Evolutionary conservation across 306 rosid species (phyloP).

Genomic region (Parietaria judaica): DNA sequence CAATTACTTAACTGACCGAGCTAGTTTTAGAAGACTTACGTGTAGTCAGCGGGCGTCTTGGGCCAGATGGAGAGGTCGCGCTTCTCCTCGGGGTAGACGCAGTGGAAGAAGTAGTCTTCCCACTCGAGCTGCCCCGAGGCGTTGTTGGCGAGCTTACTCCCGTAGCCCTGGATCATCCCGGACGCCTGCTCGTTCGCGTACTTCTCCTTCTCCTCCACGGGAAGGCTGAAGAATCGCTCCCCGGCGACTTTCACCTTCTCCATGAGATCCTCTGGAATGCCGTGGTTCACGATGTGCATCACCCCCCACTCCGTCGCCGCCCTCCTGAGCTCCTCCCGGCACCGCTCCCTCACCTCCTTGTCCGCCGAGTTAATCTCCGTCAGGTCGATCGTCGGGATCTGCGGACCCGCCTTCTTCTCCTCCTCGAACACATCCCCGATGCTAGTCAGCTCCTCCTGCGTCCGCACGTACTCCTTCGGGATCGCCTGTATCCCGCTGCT

Average conservation of each 20-base stretch:
- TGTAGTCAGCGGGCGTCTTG: conserved; percentile 47
- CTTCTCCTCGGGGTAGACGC: conserved; percentile 49
- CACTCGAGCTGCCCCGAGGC: conserved; percentile 71
- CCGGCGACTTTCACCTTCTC: conserved; percentile 44
- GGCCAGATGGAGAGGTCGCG: conserved; percentile 73
- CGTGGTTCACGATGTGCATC: conserved; percentile 74
- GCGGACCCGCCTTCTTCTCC: conserved; percentile 52
- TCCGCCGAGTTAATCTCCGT: conserved; percentile 40
- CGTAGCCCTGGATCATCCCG: conserved; percentile 76
- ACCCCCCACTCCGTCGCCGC: conserved; percentile 88
- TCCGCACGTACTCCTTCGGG: conserved; percentile 71
- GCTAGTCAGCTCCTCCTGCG: conserved; percentile 54
- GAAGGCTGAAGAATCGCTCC: conserved; percentile 35
- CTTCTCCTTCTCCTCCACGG: conserved; percentile 66
- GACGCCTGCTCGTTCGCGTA: conserved; percentile 54
- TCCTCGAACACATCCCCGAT: conserved; percentile 58
- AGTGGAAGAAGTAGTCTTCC: conserved; percentile 87
- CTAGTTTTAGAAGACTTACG: conserved; percentile 18
- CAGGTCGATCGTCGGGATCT: conserved; percentile 67
- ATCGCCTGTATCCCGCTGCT: conserved; percentile 48
- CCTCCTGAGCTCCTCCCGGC: conserved; percentile 44
- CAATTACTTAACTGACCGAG: too few species aligned
- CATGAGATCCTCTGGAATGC: conserved; percentile 47
- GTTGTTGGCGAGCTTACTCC: conserved; percentile 79
- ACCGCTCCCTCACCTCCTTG: conserved; percentile 28